Conservation (phyloP, 306 rosid species). For the Gleditsia sinensis region DNA sequence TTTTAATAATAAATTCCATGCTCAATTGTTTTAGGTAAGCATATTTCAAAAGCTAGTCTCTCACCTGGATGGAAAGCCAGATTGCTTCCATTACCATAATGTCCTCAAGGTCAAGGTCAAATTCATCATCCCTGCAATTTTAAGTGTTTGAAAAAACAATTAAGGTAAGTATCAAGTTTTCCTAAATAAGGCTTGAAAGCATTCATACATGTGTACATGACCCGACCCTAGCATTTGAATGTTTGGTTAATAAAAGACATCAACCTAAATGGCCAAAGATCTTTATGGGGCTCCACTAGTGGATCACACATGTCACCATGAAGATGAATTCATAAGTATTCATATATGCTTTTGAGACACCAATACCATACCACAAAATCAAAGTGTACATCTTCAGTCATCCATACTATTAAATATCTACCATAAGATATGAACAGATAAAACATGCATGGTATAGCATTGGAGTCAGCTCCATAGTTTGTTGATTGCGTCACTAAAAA, state of each 20-base stretch:
- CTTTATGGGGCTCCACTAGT: neutral
- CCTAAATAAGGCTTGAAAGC: conserved; percentile 18
- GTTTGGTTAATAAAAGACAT: neutral
- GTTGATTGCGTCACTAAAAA: neutral
- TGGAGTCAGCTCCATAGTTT: neutral
- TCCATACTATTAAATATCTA: neutral
- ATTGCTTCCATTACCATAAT: conserved; percentile 99
- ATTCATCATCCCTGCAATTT: conserved; percentile 81
- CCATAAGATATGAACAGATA: neutral
- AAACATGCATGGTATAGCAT: neutral
- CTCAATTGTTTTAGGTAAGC: neutral
- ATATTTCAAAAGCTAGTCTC: conserved; percentile 17
- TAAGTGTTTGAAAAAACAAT: conserved; percentile 15
- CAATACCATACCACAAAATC: neutral
- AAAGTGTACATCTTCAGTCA: neutral
- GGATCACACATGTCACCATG: neutral
- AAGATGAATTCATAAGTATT: neutral
- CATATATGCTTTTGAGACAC: neutral
- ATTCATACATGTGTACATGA: neutral
- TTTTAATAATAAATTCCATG: neutral
- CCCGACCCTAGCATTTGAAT: conserved; percentile 9
- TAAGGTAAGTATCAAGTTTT: neutral
- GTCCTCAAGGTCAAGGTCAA: conserved; percentile 95
- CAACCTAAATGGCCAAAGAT: neutral
- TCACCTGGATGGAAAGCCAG: conserved; percentile 98